phyloP scores from a whole-genome alignment of 768 basidiomycete species.

The Termitomyces sp. region DNA sequence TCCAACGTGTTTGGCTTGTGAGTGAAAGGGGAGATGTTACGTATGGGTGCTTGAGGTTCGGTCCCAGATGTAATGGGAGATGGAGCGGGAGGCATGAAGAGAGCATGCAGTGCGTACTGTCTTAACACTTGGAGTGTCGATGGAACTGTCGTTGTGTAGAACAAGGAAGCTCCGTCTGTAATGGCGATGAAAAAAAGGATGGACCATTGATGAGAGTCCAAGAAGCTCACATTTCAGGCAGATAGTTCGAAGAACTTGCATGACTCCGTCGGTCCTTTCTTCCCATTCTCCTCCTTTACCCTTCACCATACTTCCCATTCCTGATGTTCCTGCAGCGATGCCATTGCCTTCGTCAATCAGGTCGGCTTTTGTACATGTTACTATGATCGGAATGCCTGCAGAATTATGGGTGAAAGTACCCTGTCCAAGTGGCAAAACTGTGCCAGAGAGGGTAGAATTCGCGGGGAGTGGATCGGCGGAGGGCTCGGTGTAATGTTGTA shows the following conservation, averaged over 20 bases:
- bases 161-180: slow-evolving; percentile 86
- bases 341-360: slow-evolving; percentile 82
- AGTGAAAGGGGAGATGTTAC: slow-evolving; percentile 83
- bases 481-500: slow-evolving; percentile 90
- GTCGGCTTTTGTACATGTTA: slow-evolving; percentile 92
- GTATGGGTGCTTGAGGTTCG: slow-evolving; percentile 62
- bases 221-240: slow-evolving; percentile 81
- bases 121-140: slow-evolving; percentile 71
- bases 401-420: slow-evolving; percentile 87
- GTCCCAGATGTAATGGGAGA: slow-evolving; percentile 59
- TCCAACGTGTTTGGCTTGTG: slow-evolving; percentile 91
- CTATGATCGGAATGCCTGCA: slow-evolving; percentile 82
- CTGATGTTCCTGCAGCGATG: slow-evolving; percentile 68
- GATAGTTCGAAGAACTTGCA: slow-evolving; percentile 92
- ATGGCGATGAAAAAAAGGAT: not conserved
- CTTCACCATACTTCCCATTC: slow-evolving; percentile 89
- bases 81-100: slow-evolving; percentile 76
- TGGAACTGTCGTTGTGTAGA: slow-evolving; percentile 86
- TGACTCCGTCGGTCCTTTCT: slow-evolving; percentile 90
- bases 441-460: slow-evolving; percentile 57
- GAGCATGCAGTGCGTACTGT: slow-evolving; percentile 78
- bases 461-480: slow-evolving; percentile 62
- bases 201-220: not conserved
- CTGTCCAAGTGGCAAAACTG: slow-evolving; percentile 76
- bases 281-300: slow-evolving; percentile 93